These are phyloP conservation scores for Sporobolomyces pararoseus DNA, from an alignment of 768 basidiomycete genomes.

Conservation along the genomic window DNA sequence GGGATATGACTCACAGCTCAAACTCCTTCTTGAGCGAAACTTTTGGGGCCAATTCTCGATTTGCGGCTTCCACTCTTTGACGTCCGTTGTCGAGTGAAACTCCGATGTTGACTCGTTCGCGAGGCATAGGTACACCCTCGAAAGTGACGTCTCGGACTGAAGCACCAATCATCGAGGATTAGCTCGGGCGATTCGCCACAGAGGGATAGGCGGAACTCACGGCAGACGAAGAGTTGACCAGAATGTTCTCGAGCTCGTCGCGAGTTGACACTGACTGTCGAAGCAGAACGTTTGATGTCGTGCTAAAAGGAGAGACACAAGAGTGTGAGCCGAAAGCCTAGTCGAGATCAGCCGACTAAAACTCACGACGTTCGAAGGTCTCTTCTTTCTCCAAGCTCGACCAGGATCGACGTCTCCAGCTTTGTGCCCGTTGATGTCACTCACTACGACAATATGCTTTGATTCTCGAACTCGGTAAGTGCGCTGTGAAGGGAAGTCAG, in stretches of 20 bases:
- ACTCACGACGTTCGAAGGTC: conserved; percentile 90
- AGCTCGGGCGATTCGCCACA: not conserved
- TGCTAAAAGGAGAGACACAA: conserved; percentile 16
- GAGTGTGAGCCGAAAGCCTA: not conserved
- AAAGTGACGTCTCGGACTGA: conserved; percentile 72
- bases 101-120: conserved; percentile 67
- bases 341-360: too few relatives aligned
- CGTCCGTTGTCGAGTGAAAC: conserved; percentile 95
- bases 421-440: conserved; percentile 66
- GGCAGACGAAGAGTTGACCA: conserved; percentile 92
- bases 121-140: conserved; percentile 72
- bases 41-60: conserved; percentile 56
- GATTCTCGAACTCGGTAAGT: conserved; percentile 79
- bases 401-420: conserved; percentile 80
- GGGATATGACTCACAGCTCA: conserved; percentile 62
- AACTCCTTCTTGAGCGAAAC: conserved; percentile 80
- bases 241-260: conserved; percentile 74
- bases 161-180: not conserved
- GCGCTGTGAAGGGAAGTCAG: conserved; percentile 49
- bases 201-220: conserved; percentile 51
- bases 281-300: conserved; percentile 21
- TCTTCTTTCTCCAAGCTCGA: conserved; percentile 76
- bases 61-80: conserved; percentile 81
- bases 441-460: conserved; percentile 73
- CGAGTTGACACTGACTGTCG: conserved; percentile 86